Evolutionary conservation across 257 asterid species (phyloP).

Genomic region (Solanum piurae): DNA sequence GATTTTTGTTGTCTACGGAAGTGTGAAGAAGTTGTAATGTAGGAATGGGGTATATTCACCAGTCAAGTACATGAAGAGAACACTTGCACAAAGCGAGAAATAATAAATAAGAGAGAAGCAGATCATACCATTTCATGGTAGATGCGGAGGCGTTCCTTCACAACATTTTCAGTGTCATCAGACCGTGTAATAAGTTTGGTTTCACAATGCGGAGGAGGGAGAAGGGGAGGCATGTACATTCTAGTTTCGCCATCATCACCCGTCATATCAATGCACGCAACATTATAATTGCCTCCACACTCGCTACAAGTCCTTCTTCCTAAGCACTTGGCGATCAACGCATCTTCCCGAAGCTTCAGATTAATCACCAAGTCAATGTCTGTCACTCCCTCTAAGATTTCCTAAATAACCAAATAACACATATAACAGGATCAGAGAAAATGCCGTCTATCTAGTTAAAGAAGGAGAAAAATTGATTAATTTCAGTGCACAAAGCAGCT

Average conservation of each 20-base stretch:
- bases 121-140: slow-evolving; percentile 61
- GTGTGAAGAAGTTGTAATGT: background rate
- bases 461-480: background rate
- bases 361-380: slow-evolving; percentile 84
- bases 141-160: slow-evolving; percentile 72
- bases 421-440: background rate
- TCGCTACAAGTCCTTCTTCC: slow-evolving; percentile 92
- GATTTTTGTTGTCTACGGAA: background rate
- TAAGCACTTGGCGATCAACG: slow-evolving; percentile 82
- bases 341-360: slow-evolving; percentile 82
- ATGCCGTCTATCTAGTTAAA: background rate
- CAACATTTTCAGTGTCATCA: slow-evolving; percentile 82
- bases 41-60: background rate
- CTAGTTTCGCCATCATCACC: slow-evolving; percentile 49
- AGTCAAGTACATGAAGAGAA: background rate
- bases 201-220: slow-evolving; percentile 82
- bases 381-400: slow-evolving; percentile 80
- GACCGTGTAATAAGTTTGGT: slow-evolving; percentile 66
- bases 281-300: slow-evolving; percentile 80
- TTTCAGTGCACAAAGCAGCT: background rate
- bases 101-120: background rate
- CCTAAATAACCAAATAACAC: slow-evolving; percentile 32
- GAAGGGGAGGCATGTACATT: slow-evolving; percentile 96
- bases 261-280: slow-evolving; percentile 76
- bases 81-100: background rate